Percentiles rank a stretch among this genome's conserved stretches.
Evolutionary conservation across 148 eudicot species (phyloP).

Genomic region (Dianthus caryophyllus): DNA sequence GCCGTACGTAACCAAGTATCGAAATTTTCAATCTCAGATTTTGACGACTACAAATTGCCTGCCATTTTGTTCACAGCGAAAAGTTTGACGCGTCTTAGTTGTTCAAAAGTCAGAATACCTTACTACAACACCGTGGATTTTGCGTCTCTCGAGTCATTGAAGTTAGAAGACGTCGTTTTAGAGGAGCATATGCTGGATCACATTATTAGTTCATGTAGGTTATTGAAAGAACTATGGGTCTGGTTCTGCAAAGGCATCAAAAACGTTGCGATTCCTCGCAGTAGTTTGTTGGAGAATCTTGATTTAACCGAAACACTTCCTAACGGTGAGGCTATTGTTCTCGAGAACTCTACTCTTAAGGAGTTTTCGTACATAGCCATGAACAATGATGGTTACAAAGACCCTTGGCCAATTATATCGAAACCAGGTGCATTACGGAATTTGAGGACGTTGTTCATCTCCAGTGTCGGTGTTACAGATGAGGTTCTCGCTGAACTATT

Average conservation of each 20-base stretch:
- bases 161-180: not conserved
- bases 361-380: not conserved
- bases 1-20: slow-evolving; percentile 11
- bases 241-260: not conserved
- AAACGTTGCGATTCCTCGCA: not conserved
- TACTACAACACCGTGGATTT: not conserved
- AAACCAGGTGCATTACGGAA: too few species aligned
- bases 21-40: slow-evolving; percentile 1
- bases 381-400: too few species aligned
- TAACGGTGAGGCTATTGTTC: not conserved
- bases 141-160: not conserved
- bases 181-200: slow-evolving; percentile 3
- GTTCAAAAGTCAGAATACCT: slow-evolving; percentile 12
- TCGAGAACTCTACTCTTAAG: slow-evolving; percentile 5
- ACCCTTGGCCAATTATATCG: too few species aligned
- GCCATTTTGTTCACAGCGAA: not conserved
- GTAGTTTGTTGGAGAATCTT: not conserved
- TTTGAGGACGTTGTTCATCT: too few species aligned
- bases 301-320: not conserved
- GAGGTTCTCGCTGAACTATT: too few species aligned
- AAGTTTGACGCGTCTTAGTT: slow-evolving; percentile 1
- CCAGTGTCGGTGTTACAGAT: too few species aligned
- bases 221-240: not conserved
- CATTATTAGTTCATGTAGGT: not conserved
- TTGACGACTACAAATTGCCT: not conserved